These are phyloP conservation scores for Hanseniaspora occidentalis DNA, from an alignment of 805 yeast genomes.

Conservation along the genomic window DNA sequence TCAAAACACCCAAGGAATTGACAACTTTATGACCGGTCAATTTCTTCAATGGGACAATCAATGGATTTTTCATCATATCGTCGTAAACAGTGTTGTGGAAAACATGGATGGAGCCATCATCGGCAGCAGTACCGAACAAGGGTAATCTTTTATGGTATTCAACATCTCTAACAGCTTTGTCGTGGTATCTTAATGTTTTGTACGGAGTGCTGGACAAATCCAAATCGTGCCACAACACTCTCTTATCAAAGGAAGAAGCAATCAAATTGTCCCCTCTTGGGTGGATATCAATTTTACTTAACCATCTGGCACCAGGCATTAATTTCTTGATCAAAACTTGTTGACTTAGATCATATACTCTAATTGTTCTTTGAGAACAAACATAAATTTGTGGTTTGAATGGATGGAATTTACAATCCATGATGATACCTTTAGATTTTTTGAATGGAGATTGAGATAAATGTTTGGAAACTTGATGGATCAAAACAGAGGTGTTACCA, in stretches of 20 bases:
- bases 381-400: constrained; percentile 88
- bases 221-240: constrained; percentile 95
- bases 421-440: constrained; percentile 83
- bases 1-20: constrained; percentile 75
- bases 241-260: constrained; percentile 87
- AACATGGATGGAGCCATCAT: constrained; percentile 85
- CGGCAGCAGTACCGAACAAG: constrained; percentile 86
- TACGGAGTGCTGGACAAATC: constrained; percentile 84
- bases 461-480: constrained; percentile 91
- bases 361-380: constrained; percentile 83
- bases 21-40: constrained; percentile 78
- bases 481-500: constrained; percentile 75
- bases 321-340: constrained; percentile 76
- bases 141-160: constrained; percentile 82
- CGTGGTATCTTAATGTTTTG: constrained; percentile 90
- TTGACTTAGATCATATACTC: constrained; percentile 80
- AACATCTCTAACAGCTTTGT: constrained; percentile 83
- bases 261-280: constrained; percentile 92
- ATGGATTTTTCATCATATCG: constrained; percentile 87
- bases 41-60: constrained; percentile 91
- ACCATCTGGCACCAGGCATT: constrained; percentile 93
- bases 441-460: constrained; percentile 91
- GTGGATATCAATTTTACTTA: constrained; percentile 82
- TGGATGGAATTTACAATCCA: constrained; percentile 96
- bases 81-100: constrained; percentile 90